Percentiles rank a stretch among this genome's conserved stretches.
Evolutionary conservation across 108 stramenopile species (phyloP).

Genomic region (Cyclostephanos tholiformis): DNA sequence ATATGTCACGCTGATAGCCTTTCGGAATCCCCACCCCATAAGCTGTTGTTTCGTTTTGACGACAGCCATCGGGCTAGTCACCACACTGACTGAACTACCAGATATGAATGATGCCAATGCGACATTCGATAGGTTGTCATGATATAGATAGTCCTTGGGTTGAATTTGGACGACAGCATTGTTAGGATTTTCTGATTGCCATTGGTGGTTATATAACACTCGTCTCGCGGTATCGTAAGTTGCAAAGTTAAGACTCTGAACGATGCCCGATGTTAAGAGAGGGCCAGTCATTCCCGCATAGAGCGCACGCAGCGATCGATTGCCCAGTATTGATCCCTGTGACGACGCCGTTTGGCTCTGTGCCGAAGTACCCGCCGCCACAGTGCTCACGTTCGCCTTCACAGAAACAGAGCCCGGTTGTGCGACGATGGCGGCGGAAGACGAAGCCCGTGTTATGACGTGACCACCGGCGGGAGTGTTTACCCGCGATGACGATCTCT

Average conservation of each 20-base stretch:
- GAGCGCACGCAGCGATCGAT: slow-evolving; percentile 51
- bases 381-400: no score
- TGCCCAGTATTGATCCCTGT: no score
- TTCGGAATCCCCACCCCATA: slow-evolving; percentile 55
- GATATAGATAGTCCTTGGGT: slow-evolving; percentile 52
- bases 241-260: slow-evolving; percentile 76
- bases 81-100: slow-evolving; percentile 48
- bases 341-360: slow-evolving; percentile 8
- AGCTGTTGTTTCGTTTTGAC: slow-evolving; percentile 83
- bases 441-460: neutral
- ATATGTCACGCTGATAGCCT: slow-evolving; percentile 52
- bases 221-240: slow-evolving; percentile 70
- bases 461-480: neutral
- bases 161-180: slow-evolving; percentile 1
- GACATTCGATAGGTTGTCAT: slow-evolving; percentile 60
- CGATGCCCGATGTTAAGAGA: slow-evolving; percentile 64
- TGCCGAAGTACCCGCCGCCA: neutral
- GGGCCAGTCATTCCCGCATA: slow-evolving; percentile 74
- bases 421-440: neutral
- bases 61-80: slow-evolving; percentile 63
- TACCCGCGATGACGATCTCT: slow-evolving; percentile 11
- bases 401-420: no score
- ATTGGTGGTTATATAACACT: slow-evolving; percentile 47
- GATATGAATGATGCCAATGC: slow-evolving; percentile 62
- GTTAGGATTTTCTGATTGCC: slow-evolving; percentile 26